A percentile compares a stretch with the other conserved stretches of the same genome.
These are phyloP conservation scores for Elsinoe ampelina DNA, from an alignment of 2,329 filamentous ascomycete genomes.

Conservation along the genomic window DNA sequence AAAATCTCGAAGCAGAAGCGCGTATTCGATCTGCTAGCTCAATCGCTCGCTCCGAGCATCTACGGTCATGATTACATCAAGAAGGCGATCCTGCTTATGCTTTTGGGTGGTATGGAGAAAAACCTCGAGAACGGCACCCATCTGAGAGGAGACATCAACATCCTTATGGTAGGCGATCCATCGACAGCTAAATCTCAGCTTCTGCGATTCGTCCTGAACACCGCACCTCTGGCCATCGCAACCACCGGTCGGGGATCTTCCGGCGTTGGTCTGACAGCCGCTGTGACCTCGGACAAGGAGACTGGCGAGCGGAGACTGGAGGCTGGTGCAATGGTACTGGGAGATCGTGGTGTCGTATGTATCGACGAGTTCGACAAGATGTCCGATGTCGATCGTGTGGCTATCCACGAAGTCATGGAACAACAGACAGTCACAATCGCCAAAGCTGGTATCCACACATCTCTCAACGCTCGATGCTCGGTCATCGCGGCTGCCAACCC, in stretches of 20 bases:
- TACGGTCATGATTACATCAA: constrained; percentile 97
- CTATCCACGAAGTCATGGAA: constrained; percentile 99
- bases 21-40: constrained; percentile 83
- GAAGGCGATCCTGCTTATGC: constrained; percentile 90
- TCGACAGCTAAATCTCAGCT: constrained; percentile 99
- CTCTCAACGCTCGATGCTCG: constrained; percentile 90
- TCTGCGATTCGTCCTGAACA: constrained; percentile 92
- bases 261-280: constrained; percentile 92
- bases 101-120: constrained; percentile 94
- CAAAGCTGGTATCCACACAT: constrained; percentile 96
- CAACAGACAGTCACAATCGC: constrained; percentile 99
- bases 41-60: constrained; percentile 91
- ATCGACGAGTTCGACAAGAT: constrained; percentile 99
- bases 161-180: constrained; percentile 97
- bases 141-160: constrained; percentile 96
- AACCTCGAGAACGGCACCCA: constrained; percentile 97
- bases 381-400: constrained; percentile 95
- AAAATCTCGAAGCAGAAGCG: constrained; percentile 92
- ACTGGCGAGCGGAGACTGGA: constrained; percentile 91
- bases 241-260: constrained; percentile 93
- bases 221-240: constrained; percentile 88
- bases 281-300: constrained; percentile 93
- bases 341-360: constrained; percentile 91
- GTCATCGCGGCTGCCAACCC: constrained; percentile 95
- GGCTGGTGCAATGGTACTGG: constrained; percentile 97